These are phyloP conservation scores for Globisporangium echinulatum DNA, from an alignment of 352 stramenopile species.

Conservation along the genomic window DNA sequence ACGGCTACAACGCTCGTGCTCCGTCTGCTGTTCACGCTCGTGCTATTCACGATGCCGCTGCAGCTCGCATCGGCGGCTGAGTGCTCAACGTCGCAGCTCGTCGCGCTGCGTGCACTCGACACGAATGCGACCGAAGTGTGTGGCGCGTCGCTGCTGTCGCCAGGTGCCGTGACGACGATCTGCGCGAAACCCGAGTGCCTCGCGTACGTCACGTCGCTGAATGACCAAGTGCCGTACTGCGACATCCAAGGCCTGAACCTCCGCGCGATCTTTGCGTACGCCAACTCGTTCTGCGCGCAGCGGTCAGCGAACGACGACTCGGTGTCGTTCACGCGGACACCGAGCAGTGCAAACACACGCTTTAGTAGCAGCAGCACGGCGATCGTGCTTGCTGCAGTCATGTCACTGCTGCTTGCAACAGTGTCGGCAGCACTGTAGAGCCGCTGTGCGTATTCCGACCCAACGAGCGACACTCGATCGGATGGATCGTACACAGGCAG, in stretches of 20 bases:
- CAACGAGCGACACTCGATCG: background rate
- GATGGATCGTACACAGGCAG: background rate
- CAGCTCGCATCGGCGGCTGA: background rate
- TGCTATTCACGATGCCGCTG: slow-evolving; percentile 1
- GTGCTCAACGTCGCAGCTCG: slow-evolving; percentile 6
- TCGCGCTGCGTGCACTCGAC: slow-evolving; percentile 7
- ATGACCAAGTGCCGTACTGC: slow-evolving; percentile 12
- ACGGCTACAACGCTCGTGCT: background rate
- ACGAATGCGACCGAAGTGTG: slow-evolving; percentile 11
- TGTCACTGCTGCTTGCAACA: too few relatives aligned
- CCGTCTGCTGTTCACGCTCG: background rate
- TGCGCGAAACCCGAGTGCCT: slow-evolving; percentile 9
- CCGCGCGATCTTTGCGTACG: slow-evolving; percentile 8
- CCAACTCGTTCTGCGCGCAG: slow-evolving; percentile 9
- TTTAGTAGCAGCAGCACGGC: background rate
- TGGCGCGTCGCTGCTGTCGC: slow-evolving; percentile 6
- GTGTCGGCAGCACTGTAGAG: background rate
- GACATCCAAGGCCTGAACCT: slow-evolving; percentile 10
- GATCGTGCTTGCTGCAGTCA: background rate
- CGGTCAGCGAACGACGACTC: slow-evolving; percentile 8
- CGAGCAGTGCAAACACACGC: slow-evolving; percentile 1
- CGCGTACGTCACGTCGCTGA: slow-evolving; percentile 10
- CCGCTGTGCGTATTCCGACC: background rate
- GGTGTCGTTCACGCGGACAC: slow-evolving; percentile 9
- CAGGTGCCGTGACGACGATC: background rate